Evolutionary conservation across 2,329 filamentous ascomycete species (phyloP).

Genomic region (Rhinocladiella similis): DNA sequence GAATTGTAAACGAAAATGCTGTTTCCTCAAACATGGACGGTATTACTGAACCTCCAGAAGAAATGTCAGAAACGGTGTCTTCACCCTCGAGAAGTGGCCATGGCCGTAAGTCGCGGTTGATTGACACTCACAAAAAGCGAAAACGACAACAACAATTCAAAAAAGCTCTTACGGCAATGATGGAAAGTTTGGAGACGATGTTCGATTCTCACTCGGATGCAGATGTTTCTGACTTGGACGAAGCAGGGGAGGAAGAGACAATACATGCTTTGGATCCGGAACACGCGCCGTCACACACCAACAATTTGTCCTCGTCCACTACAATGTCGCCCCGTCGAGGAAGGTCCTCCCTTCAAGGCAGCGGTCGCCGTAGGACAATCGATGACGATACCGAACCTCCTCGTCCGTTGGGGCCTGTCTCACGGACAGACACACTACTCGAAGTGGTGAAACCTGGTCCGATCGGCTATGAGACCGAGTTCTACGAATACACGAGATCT

Average conservation of each 20-base stretch:
- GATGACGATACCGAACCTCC: neutral
- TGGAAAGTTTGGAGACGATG: neutral
- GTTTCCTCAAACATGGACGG: too few relatives aligned
- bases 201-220: slow-evolving; percentile 1
- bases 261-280: neutral
- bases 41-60: neutral
- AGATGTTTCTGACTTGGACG: slow-evolving; percentile 1
- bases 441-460: neutral
- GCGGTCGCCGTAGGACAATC: neutral
- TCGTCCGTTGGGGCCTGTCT: neutral
- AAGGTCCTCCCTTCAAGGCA: too few relatives aligned
- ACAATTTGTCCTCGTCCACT: too few relatives aligned
- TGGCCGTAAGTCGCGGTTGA: too few relatives aligned
- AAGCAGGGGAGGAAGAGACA: neutral
- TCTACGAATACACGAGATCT: neutral
- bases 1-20: too few relatives aligned
- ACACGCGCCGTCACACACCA: too few relatives aligned
- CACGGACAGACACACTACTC: neutral
- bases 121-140: neutral
- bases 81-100: too few relatives aligned
- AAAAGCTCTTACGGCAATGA: neutral
- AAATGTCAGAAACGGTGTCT: too few relatives aligned
- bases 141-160: neutral
- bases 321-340: too few relatives aligned
- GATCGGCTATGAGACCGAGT: neutral